Evolutionary conservation across 192 early-diverging fungal species (phyloP).

Genomic region (Entomortierella parvispora): DNA sequence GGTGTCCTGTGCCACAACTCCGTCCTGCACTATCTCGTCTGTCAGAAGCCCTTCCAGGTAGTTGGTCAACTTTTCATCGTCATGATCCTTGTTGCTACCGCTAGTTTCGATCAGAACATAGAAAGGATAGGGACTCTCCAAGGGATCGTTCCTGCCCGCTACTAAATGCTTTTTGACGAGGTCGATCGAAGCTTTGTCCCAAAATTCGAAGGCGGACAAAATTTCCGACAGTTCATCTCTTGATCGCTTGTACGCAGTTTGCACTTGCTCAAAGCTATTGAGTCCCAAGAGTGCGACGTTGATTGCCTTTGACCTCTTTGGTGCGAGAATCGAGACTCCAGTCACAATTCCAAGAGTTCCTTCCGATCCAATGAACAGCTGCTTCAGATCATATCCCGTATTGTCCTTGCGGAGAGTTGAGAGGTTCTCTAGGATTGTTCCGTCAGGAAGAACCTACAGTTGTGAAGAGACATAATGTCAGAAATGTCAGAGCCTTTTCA

Average conservation of each 20-base stretch:
- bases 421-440: slow-evolving; percentile 87
- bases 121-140: slow-evolving; percentile 81
- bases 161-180: slow-evolving; percentile 82
- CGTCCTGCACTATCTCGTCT: slow-evolving; percentile 82
- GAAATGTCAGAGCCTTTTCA: neutral
- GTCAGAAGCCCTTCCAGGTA: slow-evolving; percentile 87
- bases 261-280: slow-evolving; percentile 83
- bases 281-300: slow-evolving; percentile 87
- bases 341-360: slow-evolving; percentile 96
- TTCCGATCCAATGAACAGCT: slow-evolving; percentile 97
- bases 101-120: slow-evolving; percentile 95
- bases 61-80: slow-evolving; percentile 87
- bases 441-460: slow-evolving; percentile 82
- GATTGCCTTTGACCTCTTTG: slow-evolving; percentile 75
- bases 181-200: slow-evolving; percentile 80
- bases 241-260: slow-evolving; percentile 81
- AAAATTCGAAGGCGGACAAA: slow-evolving; percentile 99
- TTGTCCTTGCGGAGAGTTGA: slow-evolving; percentile 96
- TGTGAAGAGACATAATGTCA: neutral
- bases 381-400: slow-evolving; percentile 97
- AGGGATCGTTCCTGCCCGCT: slow-evolving; percentile 69
- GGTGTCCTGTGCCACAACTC: slow-evolving; percentile 90
- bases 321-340: slow-evolving; percentile 87
- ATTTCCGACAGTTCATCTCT: slow-evolving; percentile 90
- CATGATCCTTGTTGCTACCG: slow-evolving; percentile 94